These are phyloP conservation scores for Colletotrichum sojae DNA, from an alignment of 2,329 filamentous ascomycete species.

Conservation along the genomic window DNA sequence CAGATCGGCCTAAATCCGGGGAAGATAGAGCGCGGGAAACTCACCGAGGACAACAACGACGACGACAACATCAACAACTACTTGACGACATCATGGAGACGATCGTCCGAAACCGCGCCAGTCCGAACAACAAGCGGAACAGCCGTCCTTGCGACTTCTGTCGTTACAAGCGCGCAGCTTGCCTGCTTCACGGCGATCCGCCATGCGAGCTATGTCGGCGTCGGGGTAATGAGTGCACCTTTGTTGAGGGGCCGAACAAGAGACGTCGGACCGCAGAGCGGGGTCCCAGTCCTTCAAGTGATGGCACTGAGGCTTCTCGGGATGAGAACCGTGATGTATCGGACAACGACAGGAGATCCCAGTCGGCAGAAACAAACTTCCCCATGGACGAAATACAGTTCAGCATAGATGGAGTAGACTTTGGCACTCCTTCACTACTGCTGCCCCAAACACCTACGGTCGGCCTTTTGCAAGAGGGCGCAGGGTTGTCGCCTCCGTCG, in stretches of 20 bases:
- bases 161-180: constrained; percentile 36
- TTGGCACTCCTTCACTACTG: not conserved
- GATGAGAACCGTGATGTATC: not conserved
- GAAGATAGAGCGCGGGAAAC: constrained; percentile 19
- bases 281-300: not conserved
- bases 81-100: constrained; percentile 21
- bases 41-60: not conserved
- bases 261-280: constrained; percentile 15
- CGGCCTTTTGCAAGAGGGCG: not conserved
- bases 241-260: constrained; percentile 30
- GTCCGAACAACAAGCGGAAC: constrained; percentile 14
- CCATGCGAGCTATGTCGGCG: constrained; percentile 31
- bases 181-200: constrained; percentile 13
- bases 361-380: not conserved
- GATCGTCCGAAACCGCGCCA: not conserved
- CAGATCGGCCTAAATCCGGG: constrained; percentile 10
- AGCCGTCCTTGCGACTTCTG: constrained; percentile 35
- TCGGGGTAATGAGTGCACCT: constrained; percentile 31
- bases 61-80: not conserved
- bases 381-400: constrained; percentile 5
- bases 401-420: not conserved
- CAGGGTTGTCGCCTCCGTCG: not conserved
- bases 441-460: not conserved
- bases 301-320: not conserved
- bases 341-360: not conserved